phyloP scores from a whole-genome alignment of 306 rosid genomes.

The Begonia masoniana region DNA sequence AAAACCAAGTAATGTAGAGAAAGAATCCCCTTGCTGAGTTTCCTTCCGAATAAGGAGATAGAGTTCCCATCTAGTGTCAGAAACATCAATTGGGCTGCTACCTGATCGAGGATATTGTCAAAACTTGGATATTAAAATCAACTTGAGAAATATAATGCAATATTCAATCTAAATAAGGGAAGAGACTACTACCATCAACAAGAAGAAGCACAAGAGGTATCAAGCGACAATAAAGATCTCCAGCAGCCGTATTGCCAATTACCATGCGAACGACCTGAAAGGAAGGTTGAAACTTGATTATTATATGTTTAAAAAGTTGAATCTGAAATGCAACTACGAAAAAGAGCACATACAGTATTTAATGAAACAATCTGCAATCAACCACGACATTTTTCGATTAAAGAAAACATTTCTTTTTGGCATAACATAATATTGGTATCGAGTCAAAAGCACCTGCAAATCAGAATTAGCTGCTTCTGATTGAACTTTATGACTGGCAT shows the following conservation, averaged over 20 bases:
- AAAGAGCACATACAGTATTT: no score
- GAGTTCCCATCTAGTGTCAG: slow-evolving; percentile 83
- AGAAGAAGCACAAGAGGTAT: slow-evolving; percentile 86
- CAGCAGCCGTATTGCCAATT: slow-evolving; percentile 62
- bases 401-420: no score
- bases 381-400: no score
- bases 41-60: slow-evolving; percentile 52
- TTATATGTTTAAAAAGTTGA: no score
- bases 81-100: slow-evolving; percentile 80
- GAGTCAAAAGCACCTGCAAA: slow-evolving; percentile 42
- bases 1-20: slow-evolving; percentile 55
- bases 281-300: background rate
- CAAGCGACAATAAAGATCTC: slow-evolving; percentile 63
- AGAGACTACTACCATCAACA: slow-evolving; percentile 64
- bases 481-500: slow-evolving; percentile 14
- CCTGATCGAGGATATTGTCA: slow-evolving; percentile 27
- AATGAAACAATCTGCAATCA: no score
- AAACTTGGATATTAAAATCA: slow-evolving; percentile 4
- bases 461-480: slow-evolving; percentile 27
- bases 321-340: no score
- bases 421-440: no score
- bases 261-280: slow-evolving; percentile 68
- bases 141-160: slow-evolving; percentile 7
- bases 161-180: slow-evolving; percentile 3
- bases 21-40: slow-evolving; percentile 35